These are phyloP conservation scores for sorghum (Sorghum bicolor) DNA, from an alignment of 176 grass and related monocot genomes.

Conservation along the genomic window Sorghum_bicolor_NCBIv3 NC_012879.2:13972001-13972500, in stretches of 20 bases:
- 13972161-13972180: not conserved
- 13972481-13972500: not conserved
- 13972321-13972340: not conserved
- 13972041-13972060: not conserved
- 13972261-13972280: not conserved
- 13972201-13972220: not conserved
- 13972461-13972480: not conserved
- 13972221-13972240: constrained; percentile 2
- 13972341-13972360: not conserved
- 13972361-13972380: not conserved
- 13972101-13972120: not conserved
- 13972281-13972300: not conserved
- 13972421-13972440: not conserved
- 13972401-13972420: not conserved
- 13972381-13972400: not conserved
- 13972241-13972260: not conserved
- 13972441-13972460: not conserved
- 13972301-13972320: not conserved
- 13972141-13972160: not conserved
- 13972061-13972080: not conserved
- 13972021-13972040: constrained; percentile 4
- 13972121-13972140: not conserved
- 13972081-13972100: not conserved
- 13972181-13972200: not conserved
- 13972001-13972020: constrained; percentile 36